phyloP scores from a whole-genome alignment of 2,329 filamentous ascomycete genomes.

The Amauroascus verrucosus region DNA sequence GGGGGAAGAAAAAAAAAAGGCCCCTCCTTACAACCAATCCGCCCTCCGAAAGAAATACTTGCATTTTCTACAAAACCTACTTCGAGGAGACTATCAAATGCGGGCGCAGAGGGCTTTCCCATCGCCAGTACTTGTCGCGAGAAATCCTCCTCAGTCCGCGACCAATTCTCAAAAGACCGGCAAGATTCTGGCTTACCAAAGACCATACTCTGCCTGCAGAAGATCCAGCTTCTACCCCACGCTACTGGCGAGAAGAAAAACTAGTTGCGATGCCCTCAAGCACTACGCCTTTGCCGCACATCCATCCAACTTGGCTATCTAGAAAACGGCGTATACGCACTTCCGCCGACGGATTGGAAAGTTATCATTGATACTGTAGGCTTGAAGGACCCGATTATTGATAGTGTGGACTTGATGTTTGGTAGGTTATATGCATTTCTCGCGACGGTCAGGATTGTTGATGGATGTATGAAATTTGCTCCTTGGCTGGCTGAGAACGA shows the following conservation, averaged over 20 bases:
- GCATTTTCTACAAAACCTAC: constrained; percentile 23
- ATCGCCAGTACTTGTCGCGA: constrained; percentile 24
- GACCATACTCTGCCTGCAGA: constrained; percentile 24
- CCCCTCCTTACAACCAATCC: constrained; percentile 16
- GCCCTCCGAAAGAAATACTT: constrained; percentile 20
- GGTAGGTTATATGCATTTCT: not conserved
- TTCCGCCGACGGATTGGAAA: constrained; percentile 18
- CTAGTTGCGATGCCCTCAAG: constrained; percentile 16
- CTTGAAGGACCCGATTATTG: constrained; percentile 15
- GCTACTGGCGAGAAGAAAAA: constrained; percentile 13
- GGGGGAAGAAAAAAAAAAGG: not conserved
- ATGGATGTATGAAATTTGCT: constrained; percentile 11
- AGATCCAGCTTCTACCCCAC: constrained; percentile 20
- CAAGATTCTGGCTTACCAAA: constrained; percentile 21
- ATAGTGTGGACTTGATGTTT: constrained; percentile 2
- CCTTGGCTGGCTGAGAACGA: constrained; percentile 6
- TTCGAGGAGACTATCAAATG: constrained; percentile 19
- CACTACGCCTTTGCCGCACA: constrained; percentile 20
- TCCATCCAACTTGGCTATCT: constrained; percentile 21
- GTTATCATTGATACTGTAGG: constrained; percentile 16
- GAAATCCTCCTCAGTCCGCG: constrained; percentile 16
- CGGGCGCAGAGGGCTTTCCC: constrained; percentile 23
- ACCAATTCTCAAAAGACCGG: constrained; percentile 18
- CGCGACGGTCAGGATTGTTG: constrained; percentile 5
- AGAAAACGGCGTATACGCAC: constrained; percentile 19